Evolutionary conservation across 176 grass and related monocot genomes (phyloP).

Genomic region (Eremochloa ophiuroides): DNA sequence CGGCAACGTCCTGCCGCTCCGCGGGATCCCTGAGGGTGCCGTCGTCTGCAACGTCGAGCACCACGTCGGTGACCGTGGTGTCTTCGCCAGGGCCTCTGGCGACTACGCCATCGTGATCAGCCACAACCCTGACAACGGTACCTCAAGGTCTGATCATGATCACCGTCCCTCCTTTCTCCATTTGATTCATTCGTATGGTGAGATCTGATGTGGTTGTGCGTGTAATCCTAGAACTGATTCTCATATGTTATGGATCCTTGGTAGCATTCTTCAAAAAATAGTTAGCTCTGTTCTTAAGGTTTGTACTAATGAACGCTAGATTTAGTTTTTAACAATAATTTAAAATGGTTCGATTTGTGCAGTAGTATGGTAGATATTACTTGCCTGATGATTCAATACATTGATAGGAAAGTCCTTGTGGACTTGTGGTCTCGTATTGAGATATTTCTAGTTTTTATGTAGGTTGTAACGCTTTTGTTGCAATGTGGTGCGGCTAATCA

Average conservation of each 20-base stretch:
- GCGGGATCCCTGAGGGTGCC: slow-evolving; percentile 75
- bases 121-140: slow-evolving; percentile 93
- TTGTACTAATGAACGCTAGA: background rate
- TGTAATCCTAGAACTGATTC: background rate
- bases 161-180: background rate
- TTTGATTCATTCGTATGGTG: background rate
- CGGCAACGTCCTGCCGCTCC: slow-evolving; percentile 78
- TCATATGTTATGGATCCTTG: background rate
- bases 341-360: background rate
- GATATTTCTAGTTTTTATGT: too few relatives aligned
- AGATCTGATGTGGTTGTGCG: background rate
- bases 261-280: background rate
- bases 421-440: background rate
- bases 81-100: slow-evolving; percentile 65
- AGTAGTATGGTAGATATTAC: background rate
- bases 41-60: slow-evolving; percentile 96
- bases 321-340: background rate
- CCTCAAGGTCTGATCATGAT: slow-evolving; percentile 35
- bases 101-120: slow-evolving; percentile 93
- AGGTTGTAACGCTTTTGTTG: too few relatives aligned
- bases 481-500: too few relatives aligned
- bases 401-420: background rate
- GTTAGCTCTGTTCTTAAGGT: background rate
- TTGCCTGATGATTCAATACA: background rate
- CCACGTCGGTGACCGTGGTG: slow-evolving; percentile 86